Evolutionary conservation across 1,284 basidiomycete species (phyloP), one percentile per base, ranked within the genome.

Genomic region (Cutaneotrichosporon spelunceum): DNA sequence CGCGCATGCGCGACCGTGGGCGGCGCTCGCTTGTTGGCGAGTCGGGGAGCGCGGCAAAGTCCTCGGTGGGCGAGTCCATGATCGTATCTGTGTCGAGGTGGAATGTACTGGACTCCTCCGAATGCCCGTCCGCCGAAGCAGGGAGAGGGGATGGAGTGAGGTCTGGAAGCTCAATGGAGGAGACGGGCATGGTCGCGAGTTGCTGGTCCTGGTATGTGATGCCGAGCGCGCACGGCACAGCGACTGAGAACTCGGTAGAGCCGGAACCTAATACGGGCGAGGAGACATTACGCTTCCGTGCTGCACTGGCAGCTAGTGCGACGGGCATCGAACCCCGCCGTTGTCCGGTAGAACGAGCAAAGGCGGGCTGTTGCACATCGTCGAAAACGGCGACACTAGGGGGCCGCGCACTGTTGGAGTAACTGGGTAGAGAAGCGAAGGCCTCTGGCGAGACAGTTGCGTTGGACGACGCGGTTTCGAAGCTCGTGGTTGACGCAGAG

Each of bases 391-490:
- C 42, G 42, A 45, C 24, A 44, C 44, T 56, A 14, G 44, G 55
- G 7, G 42, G 55, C 9, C 44, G 44, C 23, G 26, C 33, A 11
- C 39, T 49, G 56, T 50, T 34, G 10, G 55, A 29, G 44, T 56
- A 57, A 3, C 21, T 23, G 29, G 24, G 45, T 23, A 49, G 23
- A 8, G 47, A 7, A 21, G n/a, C 13, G 5, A 9, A 8, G 29
- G 5, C 36, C 23, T 23, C 23, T 4, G 56, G 56, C 33, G 56
- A 57, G 23, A 57, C 30, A 24, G 56, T 57, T 8, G 56, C 56
- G 42, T 55, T 55, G 11, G 53, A 55, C 47, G 44, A 34, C 4
- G 44, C 45, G 9, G 56, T 49, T 33, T 57, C 56, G n/a, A 57
- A 57, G 26, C 44, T 57, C 47, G 56, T 57, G 23, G 45, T 50